Conservation (phyloP, 805 yeast genomes). For the Limtongozyma cylindracea region DNA sequence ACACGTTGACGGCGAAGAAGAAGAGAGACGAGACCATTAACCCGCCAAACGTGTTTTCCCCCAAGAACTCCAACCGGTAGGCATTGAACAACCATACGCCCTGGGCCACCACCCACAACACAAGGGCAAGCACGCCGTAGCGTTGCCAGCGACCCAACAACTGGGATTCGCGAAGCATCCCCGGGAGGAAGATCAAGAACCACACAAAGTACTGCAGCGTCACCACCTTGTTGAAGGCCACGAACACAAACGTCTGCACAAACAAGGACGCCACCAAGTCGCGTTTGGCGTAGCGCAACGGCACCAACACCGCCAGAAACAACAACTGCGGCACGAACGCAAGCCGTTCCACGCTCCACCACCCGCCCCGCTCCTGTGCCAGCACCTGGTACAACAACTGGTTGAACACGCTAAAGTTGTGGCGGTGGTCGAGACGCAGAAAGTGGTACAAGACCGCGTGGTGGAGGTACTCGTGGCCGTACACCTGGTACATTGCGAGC, state of each 20-base stretch:
- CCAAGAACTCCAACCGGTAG: slow-evolving; percentile 59
- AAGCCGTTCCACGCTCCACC: slow-evolving; percentile 14
- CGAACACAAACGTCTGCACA: slow-evolving; percentile 17
- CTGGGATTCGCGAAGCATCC: slow-evolving; percentile 24
- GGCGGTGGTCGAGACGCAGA: slow-evolving; percentile 73
- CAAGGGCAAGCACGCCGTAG: slow-evolving; percentile 14
- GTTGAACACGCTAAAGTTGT: slow-evolving; percentile 80
- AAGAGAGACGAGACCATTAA: slow-evolving; percentile 25
- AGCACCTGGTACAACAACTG: slow-evolving; percentile 42
- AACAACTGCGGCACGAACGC: slow-evolving; percentile 73
- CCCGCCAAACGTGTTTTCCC: slow-evolving; percentile 35
- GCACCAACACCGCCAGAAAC: slow-evolving; percentile 31
- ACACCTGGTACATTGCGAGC: slow-evolving; percentile 32
- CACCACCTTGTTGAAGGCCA: slow-evolving; percentile 27
- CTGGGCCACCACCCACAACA: slow-evolving; percentile 48
- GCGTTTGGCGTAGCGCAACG: slow-evolving; percentile 13
- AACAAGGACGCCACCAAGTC: slow-evolving; percentile 11
- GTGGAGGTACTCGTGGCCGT: slow-evolving; percentile 51
- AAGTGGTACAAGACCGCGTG: slow-evolving; percentile 73
- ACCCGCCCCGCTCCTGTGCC: slow-evolving; percentile 3
- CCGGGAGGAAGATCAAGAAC: slow-evolving; percentile 73
- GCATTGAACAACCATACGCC: slow-evolving; percentile 62
- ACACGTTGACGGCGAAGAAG: slow-evolving; percentile 38
- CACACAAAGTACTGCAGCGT: slow-evolving; percentile 94
- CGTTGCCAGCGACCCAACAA: slow-evolving; percentile 5